Base-by-base conservation (phyloP, 139 green algal species). In the Chlorella vulgaris region DNA sequence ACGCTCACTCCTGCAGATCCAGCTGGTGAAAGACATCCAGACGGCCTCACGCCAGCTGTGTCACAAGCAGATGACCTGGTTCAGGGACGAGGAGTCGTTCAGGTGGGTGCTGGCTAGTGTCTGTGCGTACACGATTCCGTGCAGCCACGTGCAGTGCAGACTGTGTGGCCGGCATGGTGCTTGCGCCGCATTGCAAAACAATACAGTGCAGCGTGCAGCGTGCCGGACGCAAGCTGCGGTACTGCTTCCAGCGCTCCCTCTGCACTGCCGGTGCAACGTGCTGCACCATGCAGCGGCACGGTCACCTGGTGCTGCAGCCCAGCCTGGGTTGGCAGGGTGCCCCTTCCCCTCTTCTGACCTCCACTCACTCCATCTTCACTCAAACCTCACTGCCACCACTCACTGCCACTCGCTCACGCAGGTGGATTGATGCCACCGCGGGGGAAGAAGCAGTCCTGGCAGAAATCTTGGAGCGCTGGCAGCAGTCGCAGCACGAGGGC, bases 61-160 rank as follows among this genome's bases (percentile, higher is more conserved):
- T n/a, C 89, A 93, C 31, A 76, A 81, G 29, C 94, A 98, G 85
- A 90, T 94, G 74, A 92, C 87, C 0, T 98, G 93, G 93, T 97
- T 97, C 76, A 82, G 93, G 29, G 85, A 91, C 35, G 90, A 95
- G 39, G 58, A 70, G 29, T 60, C 89, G 80, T 95, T 91, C 74
- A 81, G 65, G 60, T 93, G 88, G 81, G 63, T 5, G 31, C n/a
- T 2, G 39, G 70, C 3, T 35, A 26, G 69, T 28, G 42, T 38
- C 19, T 10, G 8, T 31, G 7, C 24, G 28, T 28, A 62, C 26
- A 58, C 13, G 13, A 58, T 10, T 24, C 13, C 47, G 13, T 15
- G 13, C 47, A 24, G 10, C 47, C 47, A 24, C 47, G 13, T 10
- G 13, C 47, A 58, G 47, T 58, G 47, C 10, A 24, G 15, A 24